A percentile compares a stretch with the other conserved stretches of the same genome.
phyloP scores from a whole-genome alignment of 148 eudicot genomes.

The Amaranthus palmeri region DNA sequence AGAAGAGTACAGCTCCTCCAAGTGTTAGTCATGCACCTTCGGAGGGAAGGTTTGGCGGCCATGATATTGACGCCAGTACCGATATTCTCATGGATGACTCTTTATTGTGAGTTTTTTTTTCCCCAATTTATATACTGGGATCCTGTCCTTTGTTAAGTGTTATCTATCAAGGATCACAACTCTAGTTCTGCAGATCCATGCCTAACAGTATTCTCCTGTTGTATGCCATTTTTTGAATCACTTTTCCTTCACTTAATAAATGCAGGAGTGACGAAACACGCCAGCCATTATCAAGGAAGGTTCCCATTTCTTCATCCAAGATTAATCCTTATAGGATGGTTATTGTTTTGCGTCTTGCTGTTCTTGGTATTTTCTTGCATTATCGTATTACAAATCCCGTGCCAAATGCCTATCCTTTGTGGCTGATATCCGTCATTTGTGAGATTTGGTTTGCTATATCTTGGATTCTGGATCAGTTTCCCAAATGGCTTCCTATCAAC shows the following conservation, averaged over 20 bases:
- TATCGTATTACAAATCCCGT: constrained; percentile 93
- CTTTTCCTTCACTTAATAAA: not conserved
- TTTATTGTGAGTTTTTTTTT: constrained; percentile 29
- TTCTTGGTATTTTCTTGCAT: constrained; percentile 80
- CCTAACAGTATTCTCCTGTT: not conserved
- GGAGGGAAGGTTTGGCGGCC: constrained; percentile 35
- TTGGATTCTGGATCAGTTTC: constrained; percentile 50
- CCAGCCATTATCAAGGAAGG: constrained; percentile 91
- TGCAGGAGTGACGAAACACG: constrained; percentile 94
- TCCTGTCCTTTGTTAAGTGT: not conserved
- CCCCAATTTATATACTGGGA: not conserved
- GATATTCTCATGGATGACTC: constrained; percentile 42
- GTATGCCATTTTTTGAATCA: constrained; percentile 2
- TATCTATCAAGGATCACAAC: not conserved
- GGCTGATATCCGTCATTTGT: constrained; percentile 44
- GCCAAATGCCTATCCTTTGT: constrained; percentile 42
- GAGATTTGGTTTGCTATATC: constrained; percentile 46
- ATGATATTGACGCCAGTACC: constrained; percentile 47
- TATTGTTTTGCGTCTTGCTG: constrained; percentile 72
- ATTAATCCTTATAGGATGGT: constrained; percentile 95
- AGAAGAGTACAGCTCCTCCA: constrained; percentile 38
- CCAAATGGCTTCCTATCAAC: constrained; percentile 45
- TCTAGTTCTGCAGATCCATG: not conserved
- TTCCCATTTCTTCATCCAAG: constrained; percentile 81
- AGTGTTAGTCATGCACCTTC: constrained; percentile 50